Percentiles rank a stretch among this genome's conserved stretches.
phyloP scores from a whole-genome alignment of 768 basidiomycete species.

The Suillus occidentalis region DNA sequence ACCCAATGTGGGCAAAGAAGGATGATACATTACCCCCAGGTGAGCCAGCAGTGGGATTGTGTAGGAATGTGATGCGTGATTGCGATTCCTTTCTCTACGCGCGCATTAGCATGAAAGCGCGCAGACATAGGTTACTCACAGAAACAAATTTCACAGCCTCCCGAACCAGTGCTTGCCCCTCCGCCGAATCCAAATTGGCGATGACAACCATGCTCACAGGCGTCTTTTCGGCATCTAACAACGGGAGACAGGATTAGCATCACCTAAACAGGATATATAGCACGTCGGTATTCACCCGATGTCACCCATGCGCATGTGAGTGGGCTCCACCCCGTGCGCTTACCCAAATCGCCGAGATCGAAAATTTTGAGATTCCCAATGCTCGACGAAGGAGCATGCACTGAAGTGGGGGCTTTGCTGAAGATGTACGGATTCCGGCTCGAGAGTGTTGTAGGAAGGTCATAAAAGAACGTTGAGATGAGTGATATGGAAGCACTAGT shows the following conservation, averaged over 20 bases:
- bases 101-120: slow-evolving; percentile 8
- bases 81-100: slow-evolving; percentile 44
- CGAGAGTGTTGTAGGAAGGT: slow-evolving; percentile 69
- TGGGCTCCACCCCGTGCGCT: slow-evolving; percentile 3
- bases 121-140: background rate
- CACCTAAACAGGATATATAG: slow-evolving; percentile 13
- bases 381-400: slow-evolving; percentile 49
- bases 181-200: slow-evolving; percentile 71
- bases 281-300: slow-evolving; percentile 46
- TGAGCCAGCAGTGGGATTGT: slow-evolving; percentile 50
- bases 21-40: background rate
- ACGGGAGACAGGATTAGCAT: background rate
- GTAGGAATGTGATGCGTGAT: slow-evolving; percentile 73
- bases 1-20: background rate
- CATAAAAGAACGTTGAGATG: slow-evolving; percentile 83
- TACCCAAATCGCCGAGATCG: slow-evolving; percentile 12
- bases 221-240: slow-evolving; percentile 12
- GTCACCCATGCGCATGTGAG: slow-evolving; percentile 53
- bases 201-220: slow-evolving; percentile 63
- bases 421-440: slow-evolving; percentile 79
- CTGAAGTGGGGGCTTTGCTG: slow-evolving; percentile 43
- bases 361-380: slow-evolving; percentile 49
- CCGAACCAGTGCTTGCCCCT: slow-evolving; percentile 57
- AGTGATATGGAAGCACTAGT: slow-evolving; percentile 50
- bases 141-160: slow-evolving; percentile 61